Evolutionary conservation across 2,329 filamentous ascomycete species (phyloP), one percentile per base, ranked within the genome.

Genomic region (Coleophoma crateriformis): DNA sequence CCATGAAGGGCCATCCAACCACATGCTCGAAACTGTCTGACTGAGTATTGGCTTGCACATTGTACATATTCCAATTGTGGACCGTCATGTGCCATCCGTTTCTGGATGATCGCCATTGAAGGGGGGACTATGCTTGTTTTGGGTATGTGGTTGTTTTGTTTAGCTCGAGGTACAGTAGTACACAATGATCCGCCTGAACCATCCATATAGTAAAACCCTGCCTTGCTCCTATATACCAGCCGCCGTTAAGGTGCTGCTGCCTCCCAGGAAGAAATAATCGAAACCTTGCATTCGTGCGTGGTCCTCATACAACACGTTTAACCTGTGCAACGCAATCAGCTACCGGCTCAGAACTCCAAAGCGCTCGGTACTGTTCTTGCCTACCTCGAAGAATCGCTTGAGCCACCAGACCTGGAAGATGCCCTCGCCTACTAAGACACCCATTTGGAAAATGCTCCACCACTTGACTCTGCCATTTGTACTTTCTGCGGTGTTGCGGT

Each of bases 371-470:
- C 55, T 64, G 53, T 58, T 62, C 46, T 60, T 61, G 51, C 63
- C 59, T 67, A 85, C 83, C 84, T 96, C 91, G 67, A 96, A 96
- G 80, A 99, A 99, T 66, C 94, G 83, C 75, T 95, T 94, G 68
- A 99, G 72, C 91, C 94, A 99, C 92, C 94, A 99, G 58, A 99
- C 92, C 76, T 99, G 94, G 78, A 99, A 99, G 58, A 96, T 76
- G 53, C 90, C 94, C 76, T 97, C 90, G 63, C 87, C 90, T 58
- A 95, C 78, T 55, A 99, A 81, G 46, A 97, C 84, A 50, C 83
- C 80, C 57, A 99, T 83, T 72, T 99, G 91, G 71, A 97, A 97
- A 62, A 97, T 81, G 71, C 94, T 96, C 94, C 94, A 99, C 94
- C 94, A 99, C 78, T 99, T 99, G 68, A 99, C 94, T 59, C 94